These are phyloP conservation scores for Sideroxylon spinosum DNA, from an alignment of 179 eudicot genomes.

Conservation along the genomic window DNA sequence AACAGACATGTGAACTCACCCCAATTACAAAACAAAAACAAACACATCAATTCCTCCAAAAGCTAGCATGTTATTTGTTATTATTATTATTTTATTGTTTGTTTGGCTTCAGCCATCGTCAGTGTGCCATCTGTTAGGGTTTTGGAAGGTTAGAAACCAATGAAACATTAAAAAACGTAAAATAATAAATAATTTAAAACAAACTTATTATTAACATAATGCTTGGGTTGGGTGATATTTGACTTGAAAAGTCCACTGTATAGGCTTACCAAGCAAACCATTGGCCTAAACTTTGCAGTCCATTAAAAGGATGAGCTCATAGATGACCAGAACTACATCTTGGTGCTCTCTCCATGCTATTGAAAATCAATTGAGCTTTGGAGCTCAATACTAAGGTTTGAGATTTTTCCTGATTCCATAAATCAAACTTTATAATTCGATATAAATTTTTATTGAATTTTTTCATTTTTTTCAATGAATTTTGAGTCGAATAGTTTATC, in stretches of 20 bases:
- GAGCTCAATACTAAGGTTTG: not conserved
- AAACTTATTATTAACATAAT: too few relatives aligned
- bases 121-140: constrained; percentile 9
- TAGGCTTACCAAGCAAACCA: too few relatives aligned
- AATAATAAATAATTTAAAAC: not conserved
- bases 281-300: too few relatives aligned
- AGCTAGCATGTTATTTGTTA: not conserved
- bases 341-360: too few relatives aligned
- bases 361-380: not conserved
- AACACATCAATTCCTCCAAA: constrained; percentile 13
- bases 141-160: not conserved
- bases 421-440: too few relatives aligned
- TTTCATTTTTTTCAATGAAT: too few relatives aligned
- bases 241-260: not conserved
- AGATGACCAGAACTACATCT: too few relatives aligned
- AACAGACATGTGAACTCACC: constrained; percentile 27
- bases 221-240: not conserved
- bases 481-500: too few relatives aligned
- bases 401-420: too few relatives aligned
- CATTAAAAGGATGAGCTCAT: too few relatives aligned
- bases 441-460: too few relatives aligned
- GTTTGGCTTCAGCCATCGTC: not conserved
- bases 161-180: not conserved
- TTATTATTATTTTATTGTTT: not conserved
- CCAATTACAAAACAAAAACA: constrained; percentile 4